A percentile compares a stretch with the other conserved stretches of the same genome.
These are phyloP conservation scores for Talaromyces nanjingensis DNA, from an alignment of 495 filamentous ascomycete species.

Conservation along the genomic window DNA sequence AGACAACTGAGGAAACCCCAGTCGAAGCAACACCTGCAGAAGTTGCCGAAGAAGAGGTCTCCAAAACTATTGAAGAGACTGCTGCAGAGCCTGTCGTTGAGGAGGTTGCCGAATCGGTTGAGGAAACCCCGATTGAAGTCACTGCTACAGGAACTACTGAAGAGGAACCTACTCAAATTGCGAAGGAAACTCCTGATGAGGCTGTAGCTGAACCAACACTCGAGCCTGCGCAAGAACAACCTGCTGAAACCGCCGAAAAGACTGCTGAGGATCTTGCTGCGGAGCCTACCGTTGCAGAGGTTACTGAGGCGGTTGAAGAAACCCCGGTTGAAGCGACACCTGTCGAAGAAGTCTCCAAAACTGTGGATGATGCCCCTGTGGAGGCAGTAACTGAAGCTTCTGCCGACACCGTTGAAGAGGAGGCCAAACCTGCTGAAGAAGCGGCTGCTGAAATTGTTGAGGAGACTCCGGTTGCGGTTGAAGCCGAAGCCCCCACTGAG, in stretches of 20 bases:
- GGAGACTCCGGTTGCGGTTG: neutral
- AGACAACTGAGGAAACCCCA: slow-evolving; percentile 8
- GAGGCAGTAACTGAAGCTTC: slow-evolving; percentile 8
- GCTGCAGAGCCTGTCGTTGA: neutral
- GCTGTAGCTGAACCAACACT: neutral
- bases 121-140: neutral
- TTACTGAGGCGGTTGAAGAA: neutral
- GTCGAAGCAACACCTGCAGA: slow-evolving; percentile 8
- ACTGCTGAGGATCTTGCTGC: slow-evolving; percentile 8
- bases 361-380: slow-evolving; percentile 11
- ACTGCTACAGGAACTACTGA: neutral
- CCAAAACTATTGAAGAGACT: neutral
- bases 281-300: slow-evolving; percentile 7
- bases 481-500: neutral
- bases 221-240: neutral
- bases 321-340: neutral
- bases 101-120: neutral
- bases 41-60: neutral
- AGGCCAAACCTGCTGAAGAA: slow-evolving; percentile 3
- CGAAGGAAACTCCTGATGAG: neutral
- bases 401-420: neutral
- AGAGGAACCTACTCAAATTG: neutral
- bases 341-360: slow-evolving; percentile 6
- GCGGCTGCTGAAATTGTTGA: neutral
- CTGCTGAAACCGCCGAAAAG: slow-evolving; percentile 11